Conservation (phyloP, 441 rosid genomes). For the Monsonia emarginata region DNA sequence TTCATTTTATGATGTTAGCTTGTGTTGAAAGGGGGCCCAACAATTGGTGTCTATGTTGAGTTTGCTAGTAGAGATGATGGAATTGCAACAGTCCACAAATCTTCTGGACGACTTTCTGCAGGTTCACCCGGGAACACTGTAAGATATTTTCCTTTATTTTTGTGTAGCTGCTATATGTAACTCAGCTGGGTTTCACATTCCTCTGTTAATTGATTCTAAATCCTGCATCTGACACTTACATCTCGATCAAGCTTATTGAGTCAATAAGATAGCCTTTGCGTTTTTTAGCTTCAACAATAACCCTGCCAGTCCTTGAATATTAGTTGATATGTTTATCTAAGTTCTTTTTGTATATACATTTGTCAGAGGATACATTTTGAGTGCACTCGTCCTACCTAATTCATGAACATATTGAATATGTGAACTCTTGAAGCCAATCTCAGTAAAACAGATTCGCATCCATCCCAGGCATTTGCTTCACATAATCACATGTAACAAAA, state of each 20-base stretch:
- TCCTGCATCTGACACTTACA: neutral
- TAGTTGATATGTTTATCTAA: no score
- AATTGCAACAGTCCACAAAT: constrained; percentile 50
- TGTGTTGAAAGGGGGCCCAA: constrained; percentile 78
- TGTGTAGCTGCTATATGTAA: neutral
- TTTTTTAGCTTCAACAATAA: neutral
- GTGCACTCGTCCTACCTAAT: neutral
- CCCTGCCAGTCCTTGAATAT: neutral
- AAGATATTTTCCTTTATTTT: constrained; percentile 19
- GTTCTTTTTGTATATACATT: neutral
- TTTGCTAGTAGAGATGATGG: constrained; percentile 48
- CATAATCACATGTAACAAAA: constrained; percentile 7
- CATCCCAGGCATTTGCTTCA: neutral
- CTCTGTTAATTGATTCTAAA: neutral
- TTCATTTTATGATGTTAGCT: constrained; percentile 33
- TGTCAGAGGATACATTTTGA: neutral
- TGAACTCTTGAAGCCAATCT: constrained; percentile 4
- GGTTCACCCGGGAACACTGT: constrained; percentile 86
- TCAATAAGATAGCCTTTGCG: neutral
- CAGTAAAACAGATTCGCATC: neutral
- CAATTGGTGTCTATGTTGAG: constrained; percentile 55
- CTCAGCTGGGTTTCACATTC: neutral
- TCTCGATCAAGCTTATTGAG: neutral
- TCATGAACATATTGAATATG: neutral
- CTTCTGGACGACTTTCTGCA: constrained; percentile 59